Evolutionary conservation across 768 basidiomycete genomes (phyloP), one percentile per base, ranked within the genome.

Genomic region (Termitomyces sp.): DNA sequence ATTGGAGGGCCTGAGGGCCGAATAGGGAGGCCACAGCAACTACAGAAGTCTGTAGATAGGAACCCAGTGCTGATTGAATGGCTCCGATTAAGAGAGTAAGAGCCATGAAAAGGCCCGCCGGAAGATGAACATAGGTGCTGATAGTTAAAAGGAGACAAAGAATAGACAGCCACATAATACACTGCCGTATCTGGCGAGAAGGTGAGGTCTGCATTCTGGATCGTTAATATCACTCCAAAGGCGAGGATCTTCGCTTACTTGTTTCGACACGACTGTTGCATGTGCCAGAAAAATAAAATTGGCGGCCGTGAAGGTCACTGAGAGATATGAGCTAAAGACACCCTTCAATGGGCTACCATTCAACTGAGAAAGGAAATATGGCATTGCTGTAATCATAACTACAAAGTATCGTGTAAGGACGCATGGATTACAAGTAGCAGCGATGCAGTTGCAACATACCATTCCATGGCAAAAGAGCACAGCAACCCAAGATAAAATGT

Each of bases 391-490:
- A 23, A 97, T 94, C 64, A 94, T 74, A 1, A 86, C 94, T 96
- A 54, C 20, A n/a, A n/a, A 20, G 29, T 7, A 27, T 31, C 12
- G 44, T 25, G 25, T 35, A 27, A 41, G 9, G 44, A 22, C 27
- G 9, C 18, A 43, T 22, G 9, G 2, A 36, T 23, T n/a, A 35
- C 22, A 16, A 16, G 13, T 13, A 47, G 12, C n/a, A 49, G 22
- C 16, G 1, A 36, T 35, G 15, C 20, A 16, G 12, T 12, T 25
- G 23, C 23, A 49, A 65, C 78, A 64, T 65, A 92, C 93, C 93
- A 66, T 94, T 95, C 93, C 93, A 96, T 20, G 90, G 86, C 16
- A 96, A 68, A 7, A 96, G 76, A 5, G 87, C 80, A n/a, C 91
- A 87, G 53, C 86, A 86, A 4, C 93, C 53, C 23, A 54, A 45